These are phyloP conservation scores for Tetradesmus obliquus DNA, from an alignment of 139 green algal genomes.

Conservation along the genomic window DNA sequence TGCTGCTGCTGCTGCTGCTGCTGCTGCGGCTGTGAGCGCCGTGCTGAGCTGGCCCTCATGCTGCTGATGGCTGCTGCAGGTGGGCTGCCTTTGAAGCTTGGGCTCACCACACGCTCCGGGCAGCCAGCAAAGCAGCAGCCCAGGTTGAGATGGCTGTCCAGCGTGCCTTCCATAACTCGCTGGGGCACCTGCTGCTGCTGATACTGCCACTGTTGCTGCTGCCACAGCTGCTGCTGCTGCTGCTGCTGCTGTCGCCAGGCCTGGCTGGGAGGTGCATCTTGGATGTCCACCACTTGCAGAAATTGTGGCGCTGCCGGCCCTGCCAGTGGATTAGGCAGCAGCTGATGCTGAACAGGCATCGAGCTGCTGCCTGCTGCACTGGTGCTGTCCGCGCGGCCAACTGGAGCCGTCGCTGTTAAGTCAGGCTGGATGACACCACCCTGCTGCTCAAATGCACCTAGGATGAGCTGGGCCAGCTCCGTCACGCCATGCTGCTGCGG, in stretches of 20 bases:
- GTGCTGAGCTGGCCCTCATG: neutral
- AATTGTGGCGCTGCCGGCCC: slow-evolving; percentile 12
- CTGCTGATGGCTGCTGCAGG: neutral
- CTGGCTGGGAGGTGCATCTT: neutral
- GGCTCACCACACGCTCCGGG: neutral
- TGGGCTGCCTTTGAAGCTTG: neutral
- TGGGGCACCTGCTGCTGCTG: slow-evolving; percentile 3
- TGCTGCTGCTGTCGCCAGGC: neutral
- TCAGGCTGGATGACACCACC: slow-evolving; percentile 25
- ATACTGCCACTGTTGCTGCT: neutral
- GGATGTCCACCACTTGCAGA: neutral
- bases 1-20: neutral
- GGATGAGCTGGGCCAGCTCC: slow-evolving; percentile 34
- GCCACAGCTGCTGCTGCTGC: slow-evolving; percentile 2
- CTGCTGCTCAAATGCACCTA: slow-evolving; percentile 15
- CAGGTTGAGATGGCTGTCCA: neutral
- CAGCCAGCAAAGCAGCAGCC: slow-evolving; percentile 42
- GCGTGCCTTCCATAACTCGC: neutral
- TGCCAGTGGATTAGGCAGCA: slow-evolving; percentile 24
- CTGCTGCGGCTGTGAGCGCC: neutral
- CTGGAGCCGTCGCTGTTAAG: neutral
- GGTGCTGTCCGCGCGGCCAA: neutral
- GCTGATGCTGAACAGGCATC: neutral
- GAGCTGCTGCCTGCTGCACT: neutral
- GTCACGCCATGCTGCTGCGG: neutral